Evolutionary conservation across 2,329 filamentous ascomycete genomes (phyloP).

Genomic region (Aspergillus versicolor): DNA sequence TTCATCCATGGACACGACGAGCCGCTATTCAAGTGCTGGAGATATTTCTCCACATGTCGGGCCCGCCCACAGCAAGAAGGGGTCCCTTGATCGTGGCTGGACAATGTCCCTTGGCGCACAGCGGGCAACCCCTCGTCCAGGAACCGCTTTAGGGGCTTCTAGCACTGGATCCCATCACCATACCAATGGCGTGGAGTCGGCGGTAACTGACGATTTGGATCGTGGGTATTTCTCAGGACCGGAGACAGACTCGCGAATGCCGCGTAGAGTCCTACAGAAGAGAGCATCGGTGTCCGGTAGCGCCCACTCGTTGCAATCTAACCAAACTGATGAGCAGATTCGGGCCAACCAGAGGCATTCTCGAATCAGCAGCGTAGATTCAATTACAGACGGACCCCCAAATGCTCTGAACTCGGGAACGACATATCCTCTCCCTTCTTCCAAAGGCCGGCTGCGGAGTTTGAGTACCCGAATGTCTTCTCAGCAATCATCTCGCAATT

Average conservation of each 20-base stretch:
- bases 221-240: slow-evolving; percentile 91
- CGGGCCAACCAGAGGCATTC: slow-evolving; percentile 71
- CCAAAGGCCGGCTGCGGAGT: slow-evolving; percentile 56
- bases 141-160: slow-evolving; percentile 31
- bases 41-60: slow-evolving; percentile 26
- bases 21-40: slow-evolving; percentile 27
- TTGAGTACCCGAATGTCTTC: slow-evolving; percentile 57
- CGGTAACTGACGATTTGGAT: slow-evolving; percentile 62
- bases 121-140: slow-evolving; percentile 32
- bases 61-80: slow-evolving; percentile 51
- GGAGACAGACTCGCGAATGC: slow-evolving; percentile 71
- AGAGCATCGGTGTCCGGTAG: slow-evolving; percentile 48
- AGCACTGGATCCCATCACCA: slow-evolving; percentile 20
- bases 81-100: slow-evolving; percentile 61
- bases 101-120: slow-evolving; percentile 41
- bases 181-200: slow-evolving; percentile 32
- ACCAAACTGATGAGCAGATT: slow-evolving; percentile 72
- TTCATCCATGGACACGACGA: slow-evolving; percentile 76
- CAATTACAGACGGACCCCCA: slow-evolving; percentile 58
- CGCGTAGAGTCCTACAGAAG: slow-evolving; percentile 77
- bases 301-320: slow-evolving; percentile 67
- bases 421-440: slow-evolving; percentile 56
- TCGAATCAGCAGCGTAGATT: slow-evolving; percentile 76
- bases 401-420: slow-evolving; percentile 24
- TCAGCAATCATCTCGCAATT: slow-evolving; percentile 50